Evolutionary conservation across 2,329 filamentous ascomycete genomes (phyloP).

Genomic region (Phoma sp.): DNA sequence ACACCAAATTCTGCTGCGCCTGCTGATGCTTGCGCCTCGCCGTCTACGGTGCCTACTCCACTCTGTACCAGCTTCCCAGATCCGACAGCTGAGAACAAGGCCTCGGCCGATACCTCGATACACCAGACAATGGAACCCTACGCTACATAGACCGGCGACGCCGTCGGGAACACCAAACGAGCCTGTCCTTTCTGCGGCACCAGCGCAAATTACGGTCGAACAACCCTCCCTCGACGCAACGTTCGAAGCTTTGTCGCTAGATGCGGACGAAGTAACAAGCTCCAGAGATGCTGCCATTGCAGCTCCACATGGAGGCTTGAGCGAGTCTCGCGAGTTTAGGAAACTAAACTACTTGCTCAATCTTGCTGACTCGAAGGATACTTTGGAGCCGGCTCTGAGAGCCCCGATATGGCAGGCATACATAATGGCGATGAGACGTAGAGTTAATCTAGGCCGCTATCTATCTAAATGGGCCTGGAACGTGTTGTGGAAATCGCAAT

Average conservation of each 20-base stretch:
- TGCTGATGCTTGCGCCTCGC: conserved; percentile 35
- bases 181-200: background rate
- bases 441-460: conserved; percentile 21
- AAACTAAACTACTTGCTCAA: conserved; percentile 25
- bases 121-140: conserved; percentile 36
- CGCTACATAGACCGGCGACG: conserved; percentile 15
- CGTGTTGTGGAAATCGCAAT: conserved; percentile 41
- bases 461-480: conserved; percentile 43
- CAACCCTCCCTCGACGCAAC: background rate
- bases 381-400: conserved; percentile 3
- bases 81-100: conserved; percentile 32
- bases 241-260: too few species aligned
- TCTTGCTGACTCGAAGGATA: conserved; percentile 14
- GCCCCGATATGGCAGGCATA: conserved; percentile 42
- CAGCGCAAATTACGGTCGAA: background rate
- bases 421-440: conserved; percentile 23
- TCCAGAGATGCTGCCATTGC: too few species aligned
- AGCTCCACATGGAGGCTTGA: too few species aligned
- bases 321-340: background rate
- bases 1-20: background rate
- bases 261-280: too few species aligned
- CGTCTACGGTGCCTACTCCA: conserved; percentile 29
- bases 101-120: conserved; percentile 32
- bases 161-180: background rate
- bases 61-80: conserved; percentile 22